Conservation (phyloP, 1,284 basidiomycete genomes). For the Cryptococcus floricola region DNA sequence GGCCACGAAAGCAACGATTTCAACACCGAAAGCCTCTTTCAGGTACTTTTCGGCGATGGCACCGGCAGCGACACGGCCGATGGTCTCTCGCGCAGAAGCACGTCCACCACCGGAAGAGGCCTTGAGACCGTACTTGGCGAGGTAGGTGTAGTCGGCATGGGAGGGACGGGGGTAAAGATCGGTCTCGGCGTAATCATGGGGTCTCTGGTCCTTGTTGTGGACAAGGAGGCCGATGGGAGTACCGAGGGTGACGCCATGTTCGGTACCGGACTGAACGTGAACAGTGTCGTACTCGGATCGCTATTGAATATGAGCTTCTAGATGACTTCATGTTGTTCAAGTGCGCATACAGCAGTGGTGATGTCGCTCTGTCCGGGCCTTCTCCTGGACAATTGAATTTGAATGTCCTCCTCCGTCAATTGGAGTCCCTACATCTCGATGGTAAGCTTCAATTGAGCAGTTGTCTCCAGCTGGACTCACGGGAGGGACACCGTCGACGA, state of each 20-base stretch:
- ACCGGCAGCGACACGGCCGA: constrained; percentile 95
- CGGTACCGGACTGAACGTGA: constrained; percentile 88
- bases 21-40: constrained; percentile 78
- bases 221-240: constrained; percentile 95
- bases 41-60: constrained; percentile 98
- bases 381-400: constrained; percentile 84
- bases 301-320: constrained; percentile 51
- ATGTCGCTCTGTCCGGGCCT: constrained; percentile 95
- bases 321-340: too few relatives aligned
- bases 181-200: constrained; percentile 97
- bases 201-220: constrained; percentile 96
- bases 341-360: constrained; percentile 78
- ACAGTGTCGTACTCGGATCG: constrained; percentile 96
- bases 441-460: background rate
- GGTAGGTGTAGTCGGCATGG: constrained; percentile 97
- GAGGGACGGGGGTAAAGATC: constrained; percentile 95
- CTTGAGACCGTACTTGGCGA: constrained; percentile 96
- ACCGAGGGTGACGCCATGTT: constrained; percentile 91
- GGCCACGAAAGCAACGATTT: constrained; percentile 95
- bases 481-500: constrained; percentile 95
- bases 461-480: constrained; percentile 54
- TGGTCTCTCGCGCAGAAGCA: constrained; percentile 92
- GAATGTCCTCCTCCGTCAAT: constrained; percentile 78
- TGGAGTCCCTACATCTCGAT: constrained; percentile 64
- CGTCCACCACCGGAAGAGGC: constrained; percentile 94